Evolutionary conservation across 345 rosid genomes (phyloP).

Genomic region (Eucalyptus pauciflora): DNA sequence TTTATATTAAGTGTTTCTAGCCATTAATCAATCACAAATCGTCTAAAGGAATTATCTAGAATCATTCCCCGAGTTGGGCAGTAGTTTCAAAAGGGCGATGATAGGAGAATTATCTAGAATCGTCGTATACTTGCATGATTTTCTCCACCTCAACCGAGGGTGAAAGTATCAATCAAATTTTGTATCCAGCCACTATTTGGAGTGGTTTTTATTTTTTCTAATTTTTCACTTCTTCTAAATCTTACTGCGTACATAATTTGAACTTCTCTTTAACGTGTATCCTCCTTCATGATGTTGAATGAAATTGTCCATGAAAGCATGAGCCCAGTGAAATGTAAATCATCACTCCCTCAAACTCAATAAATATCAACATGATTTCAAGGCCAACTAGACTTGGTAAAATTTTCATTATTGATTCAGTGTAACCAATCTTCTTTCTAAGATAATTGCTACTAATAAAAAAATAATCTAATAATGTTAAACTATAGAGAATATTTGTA

Average conservation of each 20-base stretch:
- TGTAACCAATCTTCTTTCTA: not conserved
- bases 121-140: not conserved
- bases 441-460: not conserved
- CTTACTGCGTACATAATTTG: not conserved
- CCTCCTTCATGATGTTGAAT: not conserved
- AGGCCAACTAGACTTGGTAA: not conserved
- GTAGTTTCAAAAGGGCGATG: not conserved
- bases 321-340: not conserved
- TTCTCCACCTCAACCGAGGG: not conserved
- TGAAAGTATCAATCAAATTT: not conserved
- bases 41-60: not conserved
- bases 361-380: not conserved
- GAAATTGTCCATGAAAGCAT: not conserved
- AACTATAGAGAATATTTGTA: not conserved
- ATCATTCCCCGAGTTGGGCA: not conserved
- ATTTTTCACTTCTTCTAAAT: not conserved
- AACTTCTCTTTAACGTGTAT: not conserved
- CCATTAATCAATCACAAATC: not conserved
- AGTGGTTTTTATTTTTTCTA: not conserved
- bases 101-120: not conserved
- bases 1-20: not conserved
- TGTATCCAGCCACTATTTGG: not conserved
- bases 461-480: not conserved
- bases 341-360: not conserved
- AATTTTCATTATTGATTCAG: not conserved